These are phyloP conservation scores for Globisporangium uncinulatum DNA, from an alignment of 352 stramenopile species.

Conservation along the genomic window DNA sequence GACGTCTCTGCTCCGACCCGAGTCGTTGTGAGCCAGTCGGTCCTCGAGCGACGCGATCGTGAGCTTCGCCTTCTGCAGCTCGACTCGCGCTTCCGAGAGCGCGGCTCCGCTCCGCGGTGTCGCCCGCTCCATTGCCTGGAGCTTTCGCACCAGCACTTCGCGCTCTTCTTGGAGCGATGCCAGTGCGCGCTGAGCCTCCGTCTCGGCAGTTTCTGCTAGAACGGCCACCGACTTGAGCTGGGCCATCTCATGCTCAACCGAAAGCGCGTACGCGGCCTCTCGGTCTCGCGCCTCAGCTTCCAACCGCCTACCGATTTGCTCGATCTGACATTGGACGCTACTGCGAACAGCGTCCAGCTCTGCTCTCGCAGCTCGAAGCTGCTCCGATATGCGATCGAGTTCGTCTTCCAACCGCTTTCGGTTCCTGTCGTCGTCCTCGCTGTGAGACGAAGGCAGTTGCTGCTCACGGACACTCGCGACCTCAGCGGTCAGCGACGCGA, in stretches of 20 bases:
- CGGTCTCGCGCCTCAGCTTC: not conserved
- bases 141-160: constrained; percentile 15
- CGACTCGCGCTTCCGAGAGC: constrained; percentile 29
- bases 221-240: constrained; percentile 10
- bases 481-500: constrained; percentile 13
- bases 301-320: not conserved
- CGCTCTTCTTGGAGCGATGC: constrained; percentile 17
- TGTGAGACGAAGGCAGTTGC: not conserved
- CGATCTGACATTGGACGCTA: not conserved
- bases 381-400: not conserved
- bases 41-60: constrained; percentile 44
- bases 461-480: not conserved
- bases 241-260: constrained; percentile 5
- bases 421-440: not conserved
- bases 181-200: constrained; percentile 9
- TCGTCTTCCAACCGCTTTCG: constrained; percentile 1
- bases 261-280: not conserved
- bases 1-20: constrained; percentile 24
- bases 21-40: constrained; percentile 24
- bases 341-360: not conserved
- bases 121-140: constrained; percentile 9
- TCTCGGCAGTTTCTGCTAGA: constrained; percentile 9
- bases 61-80: constrained; percentile 48
- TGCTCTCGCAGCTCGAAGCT: constrained; percentile 6
- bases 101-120: constrained; percentile 12